Base-by-base conservation (phyloP, 768 basidiomycete species). In the Termitomyces sp. region DNA sequence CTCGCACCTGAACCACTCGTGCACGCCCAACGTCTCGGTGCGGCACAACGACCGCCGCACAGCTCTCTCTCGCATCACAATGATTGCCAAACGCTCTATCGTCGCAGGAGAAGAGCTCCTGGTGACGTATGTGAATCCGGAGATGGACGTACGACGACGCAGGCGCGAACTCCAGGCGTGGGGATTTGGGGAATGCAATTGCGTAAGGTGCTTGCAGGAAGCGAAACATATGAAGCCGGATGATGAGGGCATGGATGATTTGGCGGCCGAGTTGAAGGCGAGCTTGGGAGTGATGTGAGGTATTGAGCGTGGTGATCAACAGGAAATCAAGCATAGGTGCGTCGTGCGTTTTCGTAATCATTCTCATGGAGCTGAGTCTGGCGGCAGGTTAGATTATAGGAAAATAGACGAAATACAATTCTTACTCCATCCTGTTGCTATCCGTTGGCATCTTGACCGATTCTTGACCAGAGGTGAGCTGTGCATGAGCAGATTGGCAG, bases 1-100 rank as follows among this genome's bases (percentile, higher is more conserved):
- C 66, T 87, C 92, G 2, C 90, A 94, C 61, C 68, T 95, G 30
- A 97, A 96, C 68, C 93, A 97, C 67, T 79, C 79, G 7, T 97
- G 93, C 68, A 68, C 72, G 17, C 91, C 93, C 0, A 95, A 92
- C 67, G 62, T 85, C 46, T 88, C 90, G 17, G 84, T 89, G 15
- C 83, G 87, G 2, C 92, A 92, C 65, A 70, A 90, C 54, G 85
- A 90, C 66, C 79, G 77, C 59, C 82, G 81, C 48, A 82, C 75
- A 2, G 78, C 86, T 1, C 84, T 91, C 52, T 76, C 85, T 7
- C 82, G 90, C 37, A 88, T 96, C 65, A 84, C 88, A 0, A 65
- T 92, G 24, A 67, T 90, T n/a, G 87, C 93, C 5, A 81, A 78
- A 53, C 67, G 73, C 10, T 74, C 79, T 19, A 86, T 97, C 52